Evolutionary conservation across 306 rosid species (phyloP), one percentile per base, ranked within the genome.

Genomic region (Delonix regia): DNA sequence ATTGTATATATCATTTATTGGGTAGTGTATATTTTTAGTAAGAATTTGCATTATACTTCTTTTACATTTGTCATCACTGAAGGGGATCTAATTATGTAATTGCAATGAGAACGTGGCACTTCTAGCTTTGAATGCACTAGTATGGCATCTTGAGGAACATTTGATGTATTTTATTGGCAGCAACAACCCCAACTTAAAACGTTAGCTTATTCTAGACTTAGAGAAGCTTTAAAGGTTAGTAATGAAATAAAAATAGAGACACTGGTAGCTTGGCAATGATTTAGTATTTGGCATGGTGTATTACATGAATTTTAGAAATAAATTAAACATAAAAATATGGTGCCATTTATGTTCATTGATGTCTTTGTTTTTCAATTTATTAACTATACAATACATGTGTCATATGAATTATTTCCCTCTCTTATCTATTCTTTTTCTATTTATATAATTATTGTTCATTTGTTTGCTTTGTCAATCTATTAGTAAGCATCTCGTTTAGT

Each of bases 81-180:
- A 44, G 42, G 51, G 41, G 63, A 62, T 75, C 39, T 74, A 48
- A 47, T 61, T 34, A 51, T 59, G 28, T 14, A 48, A 71, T 83
- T 83, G 80, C 98, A 96, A 98, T 80, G 99, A 96, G 86, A 96
- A 90, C 82, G 82, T 82, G 70, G 98, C 98, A 30, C 79, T 82
- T 74, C 99, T 93, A 86, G 85, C 90, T 77, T 76, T 96, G 83
- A 96, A 96, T 86, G 86, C n/a, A n/a, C 94, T 48, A 90, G 96
- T 70, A 98, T 96, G 99, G 99, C 86, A 96, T 84, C 94, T 96
- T 84, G 99, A 96, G 96, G 97, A 84, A 97, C 99, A 47, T 91
- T 96, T 87, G 99, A 96, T 85, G 86, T 83, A 73, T 96, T 96
- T 85, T 96, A 96, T 84, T 93, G 92, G 84, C 99, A 93, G 67